Evolutionary conservation across 2,329 filamentous ascomycete species (phyloP).

Genomic region (Biscogniauxia marginata): DNA sequence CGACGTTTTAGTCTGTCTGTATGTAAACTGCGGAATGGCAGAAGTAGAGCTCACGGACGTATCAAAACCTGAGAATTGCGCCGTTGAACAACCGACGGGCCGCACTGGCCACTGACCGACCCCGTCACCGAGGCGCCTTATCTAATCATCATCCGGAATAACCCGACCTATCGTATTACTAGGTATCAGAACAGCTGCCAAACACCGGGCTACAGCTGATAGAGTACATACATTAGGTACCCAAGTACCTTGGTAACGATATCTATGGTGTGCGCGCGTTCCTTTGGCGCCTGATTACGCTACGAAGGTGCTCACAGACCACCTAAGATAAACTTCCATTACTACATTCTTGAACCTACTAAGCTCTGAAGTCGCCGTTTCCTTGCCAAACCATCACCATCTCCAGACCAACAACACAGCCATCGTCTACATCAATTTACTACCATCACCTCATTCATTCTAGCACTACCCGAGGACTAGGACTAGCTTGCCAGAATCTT

Average conservation of each 20-base stretch:
- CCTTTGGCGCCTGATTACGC: conserved; percentile 14
- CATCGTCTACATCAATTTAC: not conserved
- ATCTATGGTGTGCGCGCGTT: too few relatives aligned
- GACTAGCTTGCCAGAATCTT: too few relatives aligned
- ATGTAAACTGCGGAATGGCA: not conserved
- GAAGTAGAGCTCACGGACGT: not conserved
- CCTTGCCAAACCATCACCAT: not conserved
- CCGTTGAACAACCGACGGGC: not conserved
- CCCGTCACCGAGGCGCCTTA: not conserved
- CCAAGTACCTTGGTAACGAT: too few relatives aligned
- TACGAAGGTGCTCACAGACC: conserved; percentile 2
- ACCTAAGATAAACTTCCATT: conserved; percentile 2
- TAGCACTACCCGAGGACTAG: too few relatives aligned
- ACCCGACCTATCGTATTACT: not conserved
- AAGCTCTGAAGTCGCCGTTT: not conserved
- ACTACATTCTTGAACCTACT: not conserved
- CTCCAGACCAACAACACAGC: too few relatives aligned
- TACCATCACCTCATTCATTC: not conserved
- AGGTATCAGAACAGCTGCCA: not conserved
- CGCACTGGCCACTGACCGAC: not conserved
- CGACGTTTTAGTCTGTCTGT: not conserved
- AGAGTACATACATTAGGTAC: too few relatives aligned
- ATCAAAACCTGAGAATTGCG: not conserved
- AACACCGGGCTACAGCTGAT: too few relatives aligned
- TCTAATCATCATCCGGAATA: not conserved